Evolutionary conservation across 306 rosid species (phyloP), one percentile per base, ranked within the genome.

Genomic region (Castanea mollissima): DNA sequence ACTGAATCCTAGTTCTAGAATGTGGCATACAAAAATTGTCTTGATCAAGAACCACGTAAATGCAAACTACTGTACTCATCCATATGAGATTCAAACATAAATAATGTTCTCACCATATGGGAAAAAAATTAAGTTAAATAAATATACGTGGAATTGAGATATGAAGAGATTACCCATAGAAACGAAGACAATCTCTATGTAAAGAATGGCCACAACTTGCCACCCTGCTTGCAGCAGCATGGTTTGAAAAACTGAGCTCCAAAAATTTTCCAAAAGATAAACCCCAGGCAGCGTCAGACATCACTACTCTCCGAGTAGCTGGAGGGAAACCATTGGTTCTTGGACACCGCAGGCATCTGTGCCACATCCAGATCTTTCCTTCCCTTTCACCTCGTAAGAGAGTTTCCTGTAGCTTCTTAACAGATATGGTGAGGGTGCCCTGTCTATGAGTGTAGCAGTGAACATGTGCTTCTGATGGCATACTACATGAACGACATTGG

Each of bases 281-380:
- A 80, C 98, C 99, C 99, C 99, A 96, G 34, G 99, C 99, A 77
- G 99, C 99, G 87, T 96, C 97, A 72, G 99, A 93, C 99, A 96
- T 96, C 73, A 96, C 82, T 81, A 96, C 88, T 88, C 99, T 88
- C 38, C 85, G 89, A 68, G 97, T 96, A 62, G 99, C 96, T 69
- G 97, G 97, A 71, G 99, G 99, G 85, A 90, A 96, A n/a, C 99
- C 97, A 78, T 84, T 84, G 79, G 67, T 82, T 80, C 97, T 89
- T 62, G 98, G 99, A 80, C 99, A 96, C 76, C 92, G 90, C 85
- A 96, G 73, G 88, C 99, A 96, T 79, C 99, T 89, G 68, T 96
- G 99, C 99, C 99, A 96, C 98, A 96, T 96, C 99, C 99, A 96
- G 78, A 96, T 93, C 86, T 90, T 96, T 57, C 97, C 98, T 29